Evolutionary conservation across 2,329 filamentous ascomycete species (phyloP).

Genomic region (Gliomastix tumulicola): DNA sequence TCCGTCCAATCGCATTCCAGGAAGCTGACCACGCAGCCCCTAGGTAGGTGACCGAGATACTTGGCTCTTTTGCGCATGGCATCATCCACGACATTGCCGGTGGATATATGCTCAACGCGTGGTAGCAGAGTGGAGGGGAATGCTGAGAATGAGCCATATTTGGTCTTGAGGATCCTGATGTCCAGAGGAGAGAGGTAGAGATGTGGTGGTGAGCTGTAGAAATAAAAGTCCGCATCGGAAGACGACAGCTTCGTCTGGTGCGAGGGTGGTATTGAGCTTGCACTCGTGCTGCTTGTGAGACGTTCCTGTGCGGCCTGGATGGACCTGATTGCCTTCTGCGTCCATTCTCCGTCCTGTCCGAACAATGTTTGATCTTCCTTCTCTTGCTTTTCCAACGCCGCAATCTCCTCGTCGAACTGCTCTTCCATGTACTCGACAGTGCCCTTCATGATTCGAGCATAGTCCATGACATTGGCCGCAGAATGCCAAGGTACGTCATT

Average conservation of each 20-base stretch:
- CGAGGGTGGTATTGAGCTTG: conserved; percentile 3
- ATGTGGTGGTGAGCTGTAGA: conserved; percentile 82
- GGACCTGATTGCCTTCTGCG: conserved; percentile 70
- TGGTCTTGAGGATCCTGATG: conserved; percentile 84
- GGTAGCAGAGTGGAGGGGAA: conserved; percentile 85
- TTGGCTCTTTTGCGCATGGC: conserved; percentile 76
- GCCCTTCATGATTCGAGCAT: conserved; percentile 91
- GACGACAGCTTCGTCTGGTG: conserved; percentile 15
- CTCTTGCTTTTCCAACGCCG: conserved; percentile 67
- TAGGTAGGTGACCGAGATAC: conserved; percentile 79
- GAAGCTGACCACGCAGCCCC: conserved; percentile 87
- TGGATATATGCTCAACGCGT: conserved; percentile 81
- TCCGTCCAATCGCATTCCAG: conserved; percentile 95
- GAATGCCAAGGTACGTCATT: conserved; percentile 93
- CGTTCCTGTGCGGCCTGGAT: conserved; percentile 74
- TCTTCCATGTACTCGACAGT: conserved; percentile 79
- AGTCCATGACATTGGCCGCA: conserved; percentile 88
- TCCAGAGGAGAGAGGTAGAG: conserved; percentile 87
- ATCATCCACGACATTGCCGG: conserved; percentile 82
- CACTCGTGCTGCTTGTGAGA: conserved; percentile 24
- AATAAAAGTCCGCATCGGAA: conserved; percentile 60
- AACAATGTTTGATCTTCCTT: conserved; percentile 88
- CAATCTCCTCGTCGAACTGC: conserved; percentile 75
- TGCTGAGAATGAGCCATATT: conserved; percentile 73
- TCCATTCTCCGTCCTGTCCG: conserved; percentile 89